A percentile compares a stretch with the other conserved stretches of the same genome.
Conservation (phyloP, 2,329 filamentous ascomycete genomes). For the Hymenotorrendiella dingleyae region DNA sequence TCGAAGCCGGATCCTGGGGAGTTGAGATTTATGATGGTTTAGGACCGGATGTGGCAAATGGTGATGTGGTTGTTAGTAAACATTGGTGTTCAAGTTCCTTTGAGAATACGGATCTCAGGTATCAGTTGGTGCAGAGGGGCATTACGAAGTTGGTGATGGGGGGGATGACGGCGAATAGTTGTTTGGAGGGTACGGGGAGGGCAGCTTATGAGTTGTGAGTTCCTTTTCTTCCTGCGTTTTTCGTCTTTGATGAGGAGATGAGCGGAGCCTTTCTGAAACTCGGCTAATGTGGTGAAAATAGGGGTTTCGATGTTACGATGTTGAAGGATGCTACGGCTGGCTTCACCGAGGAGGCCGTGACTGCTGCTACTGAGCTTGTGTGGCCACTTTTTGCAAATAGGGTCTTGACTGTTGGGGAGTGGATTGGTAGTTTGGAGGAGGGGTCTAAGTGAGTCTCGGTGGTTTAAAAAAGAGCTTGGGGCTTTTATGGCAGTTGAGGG, state of each 20-base stretch:
- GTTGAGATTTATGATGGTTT: slow-evolving; percentile 24
- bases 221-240: not conserved
- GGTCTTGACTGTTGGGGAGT: slow-evolving; percentile 23
- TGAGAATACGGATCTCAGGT: slow-evolving; percentile 33
- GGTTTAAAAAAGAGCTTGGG: too few relatives aligned
- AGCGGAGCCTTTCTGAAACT: too few relatives aligned
- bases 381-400: slow-evolving; percentile 26
- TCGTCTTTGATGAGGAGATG: not conserved
- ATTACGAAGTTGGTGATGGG: slow-evolving; percentile 30
- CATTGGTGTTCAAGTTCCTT: slow-evolving; percentile 32
- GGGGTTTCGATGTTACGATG: slow-evolving; percentile 25
- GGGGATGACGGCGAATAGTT: slow-evolving; percentile 31
- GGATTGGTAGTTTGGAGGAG: slow-evolving; percentile 16
- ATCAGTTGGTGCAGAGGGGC: slow-evolving; percentile 30
- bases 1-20: slow-evolving; percentile 29
- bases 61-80: slow-evolving; percentile 29
- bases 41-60: slow-evolving; percentile 22
- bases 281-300: slow-evolving; percentile 6
- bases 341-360: slow-evolving; percentile 18
- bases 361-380: slow-evolving; percentile 24
- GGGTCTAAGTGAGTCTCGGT: not conserved
- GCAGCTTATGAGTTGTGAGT: slow-evolving; percentile 31
- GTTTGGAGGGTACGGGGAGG: slow-evolving; percentile 32
- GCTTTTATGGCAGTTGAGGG: too few relatives aligned
- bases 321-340: slow-evolving; percentile 27